A percentile compares a stretch with the other conserved stretches of the same genome.
phyloP scores from a whole-genome alignment of 306 rosid species.

The Vigna radiata region DNA sequence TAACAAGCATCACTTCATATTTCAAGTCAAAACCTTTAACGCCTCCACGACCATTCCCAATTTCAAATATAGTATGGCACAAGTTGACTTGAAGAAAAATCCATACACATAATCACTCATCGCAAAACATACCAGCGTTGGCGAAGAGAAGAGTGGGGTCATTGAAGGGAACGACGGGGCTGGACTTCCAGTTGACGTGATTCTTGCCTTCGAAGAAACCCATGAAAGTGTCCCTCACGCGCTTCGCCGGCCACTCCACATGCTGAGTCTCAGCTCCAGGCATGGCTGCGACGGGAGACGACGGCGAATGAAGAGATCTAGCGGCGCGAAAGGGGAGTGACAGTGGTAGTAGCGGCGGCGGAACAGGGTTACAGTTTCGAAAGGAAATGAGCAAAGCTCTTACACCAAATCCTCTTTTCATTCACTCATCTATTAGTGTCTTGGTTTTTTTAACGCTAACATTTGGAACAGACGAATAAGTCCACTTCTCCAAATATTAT shows the following conservation, averaged over 20 bases:
- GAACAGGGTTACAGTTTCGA: not conserved
- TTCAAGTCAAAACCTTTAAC: constrained; percentile 1
- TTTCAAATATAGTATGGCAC: not conserved
- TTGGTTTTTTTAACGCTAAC: not conserved
- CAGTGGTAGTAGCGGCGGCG: constrained; percentile 40
- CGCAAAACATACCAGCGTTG: constrained; percentile 69
- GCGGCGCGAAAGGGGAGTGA: not conserved
- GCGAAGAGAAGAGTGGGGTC: constrained; percentile 93
- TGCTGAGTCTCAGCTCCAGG: constrained; percentile 27
- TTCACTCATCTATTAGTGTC: constrained; percentile 31
- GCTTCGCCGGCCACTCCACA: constrained; percentile 54
- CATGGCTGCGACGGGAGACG: constrained; percentile 45
- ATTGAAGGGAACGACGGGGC: constrained; percentile 92
- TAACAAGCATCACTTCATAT: not conserved
- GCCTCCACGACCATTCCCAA: not conserved
- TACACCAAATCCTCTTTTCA: constrained; percentile 36
- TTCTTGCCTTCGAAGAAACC: constrained; percentile 63
- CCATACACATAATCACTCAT: not conserved
- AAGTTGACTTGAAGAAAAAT: not conserved
- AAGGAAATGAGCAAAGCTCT: constrained; percentile 4
- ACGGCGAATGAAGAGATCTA: constrained; percentile 27
- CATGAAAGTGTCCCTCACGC: constrained; percentile 53
- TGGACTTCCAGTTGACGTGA: constrained; percentile 69
- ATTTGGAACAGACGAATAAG: not conserved
- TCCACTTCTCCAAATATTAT: not conserved